These are phyloP conservation scores for Fraxinus platypoda DNA, from an alignment of 305 asterid genomes.

Conservation along the genomic window DNA sequence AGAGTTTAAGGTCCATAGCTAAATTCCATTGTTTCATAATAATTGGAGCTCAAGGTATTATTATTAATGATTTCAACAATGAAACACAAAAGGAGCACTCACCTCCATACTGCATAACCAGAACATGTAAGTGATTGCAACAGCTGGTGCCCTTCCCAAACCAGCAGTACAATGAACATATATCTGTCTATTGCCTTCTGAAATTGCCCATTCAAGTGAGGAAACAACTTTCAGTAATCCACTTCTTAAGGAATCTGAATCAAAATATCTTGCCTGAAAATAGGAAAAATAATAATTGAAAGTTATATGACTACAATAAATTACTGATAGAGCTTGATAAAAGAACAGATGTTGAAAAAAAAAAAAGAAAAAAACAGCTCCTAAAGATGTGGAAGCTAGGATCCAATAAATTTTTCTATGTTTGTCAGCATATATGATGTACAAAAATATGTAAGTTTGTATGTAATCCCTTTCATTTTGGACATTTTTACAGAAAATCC, in stretches of 20 bases:
- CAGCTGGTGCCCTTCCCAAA: conserved; percentile 91
- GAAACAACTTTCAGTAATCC: conserved; percentile 77
- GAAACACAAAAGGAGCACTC: conserved; percentile 25
- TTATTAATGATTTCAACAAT: neutral
- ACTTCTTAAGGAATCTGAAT: conserved; percentile 83
- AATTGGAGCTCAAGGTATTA: neutral
- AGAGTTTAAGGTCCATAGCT: neutral
- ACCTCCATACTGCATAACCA: conserved; percentile 83
- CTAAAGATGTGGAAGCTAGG: neutral
- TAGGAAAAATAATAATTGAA: neutral
- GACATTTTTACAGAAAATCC: neutral
- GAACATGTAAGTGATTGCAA: conserved; percentile 88
- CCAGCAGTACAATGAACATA: conserved; percentile 97
- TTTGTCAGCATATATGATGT: neutral
- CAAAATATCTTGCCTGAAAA: conserved; percentile 79
- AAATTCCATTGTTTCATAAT: neutral
- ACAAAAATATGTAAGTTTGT: neutral
- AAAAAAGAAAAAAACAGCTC: neutral
- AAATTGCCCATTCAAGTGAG: conserved; percentile 66
- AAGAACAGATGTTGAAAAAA: neutral
- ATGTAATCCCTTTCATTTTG: neutral
- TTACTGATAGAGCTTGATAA: neutral
- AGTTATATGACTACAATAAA: neutral
- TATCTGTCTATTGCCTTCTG: conserved; percentile 74
- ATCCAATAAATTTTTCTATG: neutral